A percentile compares a stretch with the other conserved stretches of the same genome.
phyloP scores from a whole-genome alignment of 257 asterid genomes.

The Gardenia jasminoides region DNA sequence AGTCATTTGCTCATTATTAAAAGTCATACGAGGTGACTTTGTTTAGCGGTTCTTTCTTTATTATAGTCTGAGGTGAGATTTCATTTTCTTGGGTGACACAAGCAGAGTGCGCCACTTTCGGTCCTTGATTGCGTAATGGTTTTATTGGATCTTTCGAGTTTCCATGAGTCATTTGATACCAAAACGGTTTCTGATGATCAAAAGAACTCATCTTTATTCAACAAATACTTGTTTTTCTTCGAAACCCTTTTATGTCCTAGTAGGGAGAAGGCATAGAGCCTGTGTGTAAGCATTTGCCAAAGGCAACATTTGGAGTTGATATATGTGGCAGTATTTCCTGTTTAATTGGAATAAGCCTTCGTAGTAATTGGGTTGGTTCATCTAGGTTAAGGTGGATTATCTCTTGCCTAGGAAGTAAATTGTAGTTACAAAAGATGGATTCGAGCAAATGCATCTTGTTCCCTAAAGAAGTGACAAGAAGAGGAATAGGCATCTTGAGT shows the following conservation, averaged over 20 bases:
- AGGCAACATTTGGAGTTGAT: too few species aligned
- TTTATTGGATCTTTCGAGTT: conserved; percentile 1
- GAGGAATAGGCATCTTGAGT: neutral
- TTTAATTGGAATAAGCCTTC: too few species aligned
- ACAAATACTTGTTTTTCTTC: too few species aligned
- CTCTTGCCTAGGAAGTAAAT: too few species aligned
- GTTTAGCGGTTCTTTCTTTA: neutral
- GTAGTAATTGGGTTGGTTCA: too few species aligned
- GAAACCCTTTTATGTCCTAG: too few species aligned
- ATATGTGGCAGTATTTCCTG: too few species aligned
- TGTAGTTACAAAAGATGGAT: neutral
- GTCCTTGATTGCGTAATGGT: conserved; percentile 22
- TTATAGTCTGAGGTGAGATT: conserved; percentile 7
- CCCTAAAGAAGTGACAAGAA: neutral
- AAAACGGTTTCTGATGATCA: neutral
- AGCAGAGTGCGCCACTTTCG: conserved; percentile 4
- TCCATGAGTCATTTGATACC: conserved; percentile 9
- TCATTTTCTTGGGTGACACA: conserved; percentile 20
- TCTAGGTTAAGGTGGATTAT: too few species aligned
- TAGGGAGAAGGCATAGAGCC: too few species aligned
- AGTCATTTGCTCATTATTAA: neutral
- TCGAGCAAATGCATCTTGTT: neutral
- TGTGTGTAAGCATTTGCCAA: too few species aligned
- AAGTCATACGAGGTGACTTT: neutral
- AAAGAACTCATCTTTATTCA: too few species aligned